Base-by-base conservation (phyloP, 306 rosid species). In the Aeschynomene evenia region DNA sequence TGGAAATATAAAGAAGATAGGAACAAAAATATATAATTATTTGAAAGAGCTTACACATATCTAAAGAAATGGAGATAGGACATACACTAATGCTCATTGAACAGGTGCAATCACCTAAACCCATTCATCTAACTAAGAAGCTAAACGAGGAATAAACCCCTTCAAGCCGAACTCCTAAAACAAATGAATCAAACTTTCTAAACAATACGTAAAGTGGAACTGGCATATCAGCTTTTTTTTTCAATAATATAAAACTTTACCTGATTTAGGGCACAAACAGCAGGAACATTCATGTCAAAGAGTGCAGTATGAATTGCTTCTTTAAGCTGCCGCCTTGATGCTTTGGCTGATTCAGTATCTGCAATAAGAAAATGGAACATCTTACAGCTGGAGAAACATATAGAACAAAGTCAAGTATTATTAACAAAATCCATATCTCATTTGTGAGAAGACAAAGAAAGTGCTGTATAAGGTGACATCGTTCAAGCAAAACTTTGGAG, bases 211-310 rank as follows among this genome's bases (percentile, higher is more conserved):
- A 65, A 65, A 54, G 12, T 23, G 15, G 5, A 40, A 40, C 15
- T 1, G 0, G 48, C 4, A 40, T 40, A 2, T 14, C 51, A 5
- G 51, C 51, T 0, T n/a, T n/a, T n/a, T 45, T 45, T 45, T 43
- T 43, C 1, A 13, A 13, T 45, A 50, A 3, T 18, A 18, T 13
- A 46, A 62, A 0, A 9, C 13, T 63, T 13, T 55, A 87, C 96
- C 91, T 90, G 96, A 68, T 88, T 87, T 60, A 90, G 73, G 55
- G 95, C 90, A 82, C 95, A 87, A 75, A 87, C 88, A 66, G 90
- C 87, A 37, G 96, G 91, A 67, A 87, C 96, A 60, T 88, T 84
- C 90, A 90, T 82, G 80, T 82, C 87, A 79, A 90, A 90, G 40
- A 90, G 55, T 54, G 81, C 86, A 52, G 77, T 34, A 65, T 76